Conservation (phyloP, 2,329 filamentous ascomycete species). For the Aspergillus pseudonomiae region DNA sequence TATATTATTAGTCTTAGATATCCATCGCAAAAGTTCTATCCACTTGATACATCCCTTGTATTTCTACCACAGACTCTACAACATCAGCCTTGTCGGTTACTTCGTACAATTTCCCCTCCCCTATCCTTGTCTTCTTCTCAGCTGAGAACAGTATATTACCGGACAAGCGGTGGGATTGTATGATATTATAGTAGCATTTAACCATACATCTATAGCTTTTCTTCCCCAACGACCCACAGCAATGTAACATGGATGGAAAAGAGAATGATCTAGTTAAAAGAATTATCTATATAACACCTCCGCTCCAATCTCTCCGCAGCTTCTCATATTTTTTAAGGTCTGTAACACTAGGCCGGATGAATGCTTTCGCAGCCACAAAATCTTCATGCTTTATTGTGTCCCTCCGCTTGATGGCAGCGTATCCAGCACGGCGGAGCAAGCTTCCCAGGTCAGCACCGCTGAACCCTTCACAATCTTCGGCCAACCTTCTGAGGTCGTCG, state of each 20-base stretch:
- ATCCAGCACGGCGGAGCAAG: conserved; percentile 61
- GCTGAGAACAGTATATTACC: not conserved
- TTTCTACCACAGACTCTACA: not conserved
- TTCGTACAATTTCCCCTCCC: not conserved
- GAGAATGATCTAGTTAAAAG: not conserved
- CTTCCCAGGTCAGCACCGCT: conserved; percentile 69
- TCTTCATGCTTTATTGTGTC: conserved; percentile 51
- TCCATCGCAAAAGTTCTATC: conserved; percentile 35
- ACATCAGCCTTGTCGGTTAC: not conserved
- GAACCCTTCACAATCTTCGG: conserved; percentile 74
- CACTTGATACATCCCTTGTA: not conserved
- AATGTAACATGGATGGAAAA: not conserved
- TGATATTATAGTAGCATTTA: not conserved
- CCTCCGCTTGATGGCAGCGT: conserved; percentile 56
- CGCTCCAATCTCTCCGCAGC: conserved; percentile 54
- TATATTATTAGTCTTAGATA: conserved; percentile 29
- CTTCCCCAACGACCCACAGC: not conserved
- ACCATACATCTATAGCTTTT: not conserved
- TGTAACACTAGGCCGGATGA: conserved; percentile 55
- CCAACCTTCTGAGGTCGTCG: conserved; percentile 64
- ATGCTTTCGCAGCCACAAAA: conserved; percentile 44
- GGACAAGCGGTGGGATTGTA: not conserved
- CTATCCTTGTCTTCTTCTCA: not conserved
- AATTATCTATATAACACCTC: conserved; percentile 32
- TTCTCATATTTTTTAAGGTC: conserved; percentile 61